Percentiles rank a stretch among this genome's conserved stretches.
Conservation (phyloP, 2,329 filamentous ascomycete species). For the Aureobasidium sp. region DNA sequence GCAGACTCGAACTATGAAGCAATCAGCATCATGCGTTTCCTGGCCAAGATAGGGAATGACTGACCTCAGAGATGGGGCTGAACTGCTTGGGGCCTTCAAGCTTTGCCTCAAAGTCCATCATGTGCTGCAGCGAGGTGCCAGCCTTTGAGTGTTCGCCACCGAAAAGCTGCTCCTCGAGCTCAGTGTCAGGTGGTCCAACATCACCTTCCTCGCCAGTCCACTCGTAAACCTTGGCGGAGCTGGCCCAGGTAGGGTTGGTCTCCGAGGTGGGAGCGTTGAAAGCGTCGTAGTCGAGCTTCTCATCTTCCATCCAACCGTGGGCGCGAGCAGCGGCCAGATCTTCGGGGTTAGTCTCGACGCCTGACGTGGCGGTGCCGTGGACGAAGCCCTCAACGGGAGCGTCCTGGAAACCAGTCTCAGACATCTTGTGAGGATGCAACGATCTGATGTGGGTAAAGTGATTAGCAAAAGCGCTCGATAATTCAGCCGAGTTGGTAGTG, state of each 20-base stretch:
- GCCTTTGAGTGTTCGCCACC: slow-evolving; percentile 44
- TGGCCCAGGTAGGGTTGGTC: slow-evolving; percentile 33
- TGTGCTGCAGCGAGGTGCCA: slow-evolving; percentile 54
- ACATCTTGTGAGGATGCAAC: background rate
- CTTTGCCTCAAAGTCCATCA: slow-evolving; percentile 40
- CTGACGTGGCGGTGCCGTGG: background rate
- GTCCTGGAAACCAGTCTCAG: background rate
- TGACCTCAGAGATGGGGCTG: slow-evolving; percentile 40
- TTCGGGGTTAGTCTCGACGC: background rate
- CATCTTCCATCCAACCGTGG: slow-evolving; percentile 22
- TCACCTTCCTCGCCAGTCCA: slow-evolving; percentile 84
- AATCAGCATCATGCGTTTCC: slow-evolving; percentile 15
- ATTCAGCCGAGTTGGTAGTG: background rate
- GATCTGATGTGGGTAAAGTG: background rate
- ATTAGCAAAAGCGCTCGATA: background rate
- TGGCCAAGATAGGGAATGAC: too few relatives aligned
- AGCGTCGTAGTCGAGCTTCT: slow-evolving; percentile 21
- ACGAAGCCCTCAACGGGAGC: background rate
- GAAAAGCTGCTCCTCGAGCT: slow-evolving; percentile 72
- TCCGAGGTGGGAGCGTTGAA: slow-evolving; percentile 12
- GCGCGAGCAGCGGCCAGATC: slow-evolving; percentile 13
- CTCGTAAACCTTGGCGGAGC: slow-evolving; percentile 62
- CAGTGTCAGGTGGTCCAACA: slow-evolving; percentile 60
- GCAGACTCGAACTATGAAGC: slow-evolving; percentile 61
- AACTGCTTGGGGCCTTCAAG: slow-evolving; percentile 41